Conservation (phyloP, 441 rosid genomes). For the Brassica balearica region DNA sequence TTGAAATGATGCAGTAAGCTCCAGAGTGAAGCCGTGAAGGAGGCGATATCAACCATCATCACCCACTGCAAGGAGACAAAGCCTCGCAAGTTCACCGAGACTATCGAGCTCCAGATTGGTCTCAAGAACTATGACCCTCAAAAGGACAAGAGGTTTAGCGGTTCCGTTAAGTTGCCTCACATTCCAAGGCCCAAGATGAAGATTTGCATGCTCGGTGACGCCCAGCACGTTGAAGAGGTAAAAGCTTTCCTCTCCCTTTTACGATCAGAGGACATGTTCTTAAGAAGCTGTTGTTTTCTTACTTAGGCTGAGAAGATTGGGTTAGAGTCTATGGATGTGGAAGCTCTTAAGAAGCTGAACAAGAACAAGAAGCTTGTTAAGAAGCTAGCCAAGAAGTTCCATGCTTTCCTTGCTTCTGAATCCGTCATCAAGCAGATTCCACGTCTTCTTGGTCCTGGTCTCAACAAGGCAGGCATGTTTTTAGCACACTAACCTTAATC, state of each 20-base stretch:
- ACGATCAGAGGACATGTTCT: neutral
- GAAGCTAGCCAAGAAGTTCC: conserved; percentile 94
- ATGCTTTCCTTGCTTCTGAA: conserved; percentile 95
- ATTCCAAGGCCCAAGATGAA: conserved; percentile 98
- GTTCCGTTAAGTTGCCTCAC: conserved; percentile 89
- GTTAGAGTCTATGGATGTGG: conserved; percentile 89
- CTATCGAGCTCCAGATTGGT: conserved; percentile 95
- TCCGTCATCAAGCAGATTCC: conserved; percentile 99
- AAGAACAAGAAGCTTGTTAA: conserved; percentile 97
- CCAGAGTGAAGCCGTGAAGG: conserved; percentile 81
- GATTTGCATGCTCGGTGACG: conserved; percentile 98
- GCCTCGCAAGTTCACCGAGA: conserved; percentile 80
- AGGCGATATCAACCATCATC: conserved; percentile 70
- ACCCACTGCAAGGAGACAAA: conserved; percentile 64
- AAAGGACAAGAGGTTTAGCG: conserved; percentile 96
- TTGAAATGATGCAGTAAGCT: conserved; percentile 71
- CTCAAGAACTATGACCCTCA: conserved; percentile 97
- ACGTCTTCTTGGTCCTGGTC: conserved; percentile 98
- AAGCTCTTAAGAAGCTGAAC: conserved; percentile 89
- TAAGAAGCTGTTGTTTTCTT: neutral
- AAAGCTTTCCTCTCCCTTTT: neutral
- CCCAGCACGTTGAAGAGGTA: conserved; percentile 97
- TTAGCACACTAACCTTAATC: neutral
- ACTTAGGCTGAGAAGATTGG: conserved; percentile 81
- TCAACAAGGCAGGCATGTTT: conserved; percentile 99